Evolutionary conservation across 2,329 filamentous ascomycete genomes (phyloP), one percentile per base, ranked within the genome.

Genomic region (Colletotrichum spinosum): DNA sequence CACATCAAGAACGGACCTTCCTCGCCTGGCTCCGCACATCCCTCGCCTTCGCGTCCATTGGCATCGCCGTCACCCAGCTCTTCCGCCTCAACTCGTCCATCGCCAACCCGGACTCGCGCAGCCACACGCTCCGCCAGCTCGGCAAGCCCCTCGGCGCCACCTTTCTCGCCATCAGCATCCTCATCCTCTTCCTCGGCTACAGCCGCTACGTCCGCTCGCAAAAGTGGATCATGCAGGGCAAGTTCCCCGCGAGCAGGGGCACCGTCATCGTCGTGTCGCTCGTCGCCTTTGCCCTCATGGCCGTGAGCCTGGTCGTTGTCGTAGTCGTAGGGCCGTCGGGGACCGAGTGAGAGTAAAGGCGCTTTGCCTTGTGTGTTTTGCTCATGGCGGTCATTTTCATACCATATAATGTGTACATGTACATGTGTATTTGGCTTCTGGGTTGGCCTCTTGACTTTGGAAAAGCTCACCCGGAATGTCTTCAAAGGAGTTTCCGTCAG

Each of bases 1-100:
- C 8, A 17, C 12, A 5, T 7, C 39, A 13, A 94, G 92, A 96
- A 78, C 86, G 92, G 17, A 96, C 92, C 0, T 96, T 95, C 77
- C 86, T 96, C 38, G 92, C 92, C 59, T 96, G 92, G 92, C 84
- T 96, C 48, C 87, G 92, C 56, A 96, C 92, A 3, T 94, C 91
- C 2, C 85, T 96, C 41, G 89, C 91, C 33, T 96, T 96, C 73
- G 91, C 92, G 10, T 91, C 87, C 39, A 95, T 96, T 70, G 92
- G 92, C 62, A 92, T 96, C 65, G 92, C 92, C 48, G 86, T 96
- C 45, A 95, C 92, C 1, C 92, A 96, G 76, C 87, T 96, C 52
- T 95, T 96, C 80, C 90, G 92, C 34, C 88, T 96, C 62, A 94
- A 94, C 80, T 91, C 89, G 0, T 85, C 88, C 8, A 80, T 91